Base-by-base conservation (phyloP, 768 basidiomycete genomes). In the Pleurotus giganteus region DNA sequence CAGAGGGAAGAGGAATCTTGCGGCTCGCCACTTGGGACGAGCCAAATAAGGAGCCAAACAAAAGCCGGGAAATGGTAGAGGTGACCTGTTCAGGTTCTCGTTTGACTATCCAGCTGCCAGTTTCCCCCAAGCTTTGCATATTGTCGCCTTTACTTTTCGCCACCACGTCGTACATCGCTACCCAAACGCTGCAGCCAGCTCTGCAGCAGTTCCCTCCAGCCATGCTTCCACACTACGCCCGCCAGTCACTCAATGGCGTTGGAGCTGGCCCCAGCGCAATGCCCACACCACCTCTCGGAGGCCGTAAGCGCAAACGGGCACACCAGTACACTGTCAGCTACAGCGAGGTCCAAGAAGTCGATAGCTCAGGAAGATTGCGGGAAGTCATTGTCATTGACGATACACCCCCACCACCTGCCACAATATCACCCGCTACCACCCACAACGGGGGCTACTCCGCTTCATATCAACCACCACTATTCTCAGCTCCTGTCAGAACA, bases 341-440 rank as follows among this genome's bases (percentile, higher is more conserved):
- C 76, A 90, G 87, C 66, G 90, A 93, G 68, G 89, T 91, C 36
- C 85, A 92, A 63, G 91, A 94, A 73, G 80, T 92, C 67, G 91
- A 94, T 72, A 79, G 76, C 61, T 76, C 86, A 46, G 91, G 91
- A 57, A 76, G 79, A 61, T 76, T 91, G 34, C 76, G 91, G 51
- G 91, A 94, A 69, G 88, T 94, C 67, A 94, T 94, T 71, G 87
- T 94, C 63, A 92, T 94, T 69, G 92, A 94, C 63, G 92, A 94
- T 74, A 93, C 92, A 41, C 91, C 91, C 26, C 86, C 87, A 32
- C 91, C 91, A 39, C 82, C 86, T 53, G 49, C 49, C 29, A 90
- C 91, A 47, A 81, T 86, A 66, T 89, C 88, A 49, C 87, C 89
- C 54, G 83, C 88, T 57, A 79, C 85, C 29, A 85, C 86, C 27